phyloP scores from a whole-genome alignment of 2,329 filamentous ascomycete species.

The Nothopassalora personata region DNA sequence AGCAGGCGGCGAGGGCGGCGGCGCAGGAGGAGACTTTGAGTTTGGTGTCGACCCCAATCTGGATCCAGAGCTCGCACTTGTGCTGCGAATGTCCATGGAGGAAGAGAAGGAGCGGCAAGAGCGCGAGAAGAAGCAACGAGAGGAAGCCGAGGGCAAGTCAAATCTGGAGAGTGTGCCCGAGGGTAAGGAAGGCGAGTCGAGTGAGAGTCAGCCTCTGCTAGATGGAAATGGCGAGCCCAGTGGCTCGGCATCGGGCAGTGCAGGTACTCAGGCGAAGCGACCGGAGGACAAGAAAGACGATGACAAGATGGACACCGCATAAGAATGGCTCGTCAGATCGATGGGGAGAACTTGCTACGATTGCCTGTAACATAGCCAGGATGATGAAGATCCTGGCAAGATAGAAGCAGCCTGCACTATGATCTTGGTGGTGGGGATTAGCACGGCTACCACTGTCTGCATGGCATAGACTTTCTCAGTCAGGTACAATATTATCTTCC shows the following conservation, averaged over 20 bases:
- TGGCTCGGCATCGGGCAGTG: conserved; percentile 13
- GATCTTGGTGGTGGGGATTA: too few relatives aligned
- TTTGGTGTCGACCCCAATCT: conserved; percentile 87
- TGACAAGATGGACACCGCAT: conserved; percentile 32
- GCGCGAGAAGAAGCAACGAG: conserved; percentile 69
- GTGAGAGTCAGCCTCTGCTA: conserved; percentile 50
- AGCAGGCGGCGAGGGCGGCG: conserved; percentile 41
- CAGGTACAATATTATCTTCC: neutral
- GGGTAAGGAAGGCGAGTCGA: conserved; percentile 56
- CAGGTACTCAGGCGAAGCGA: conserved; percentile 10
- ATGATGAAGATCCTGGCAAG: neutral
- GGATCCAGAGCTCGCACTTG: conserved; percentile 90
- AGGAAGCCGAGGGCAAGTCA: conserved; percentile 63
- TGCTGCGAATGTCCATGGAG: conserved; percentile 94
- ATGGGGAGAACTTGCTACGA: neutral
- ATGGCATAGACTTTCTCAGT: neutral
- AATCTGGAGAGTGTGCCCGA: conserved; percentile 71
- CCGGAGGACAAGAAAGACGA: conserved; percentile 23
- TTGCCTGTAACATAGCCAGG: neutral
- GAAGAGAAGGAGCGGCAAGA: conserved; percentile 94
- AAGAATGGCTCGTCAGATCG: neutral
- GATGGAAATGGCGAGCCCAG: conserved; percentile 25
- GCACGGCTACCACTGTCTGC: neutral
- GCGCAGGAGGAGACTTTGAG: conserved; percentile 65
- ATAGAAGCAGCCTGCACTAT: too few relatives aligned